Base-by-base conservation (phyloP, 129 eudicot species). In the Chrysanthemum lavandulifolium region DNA sequence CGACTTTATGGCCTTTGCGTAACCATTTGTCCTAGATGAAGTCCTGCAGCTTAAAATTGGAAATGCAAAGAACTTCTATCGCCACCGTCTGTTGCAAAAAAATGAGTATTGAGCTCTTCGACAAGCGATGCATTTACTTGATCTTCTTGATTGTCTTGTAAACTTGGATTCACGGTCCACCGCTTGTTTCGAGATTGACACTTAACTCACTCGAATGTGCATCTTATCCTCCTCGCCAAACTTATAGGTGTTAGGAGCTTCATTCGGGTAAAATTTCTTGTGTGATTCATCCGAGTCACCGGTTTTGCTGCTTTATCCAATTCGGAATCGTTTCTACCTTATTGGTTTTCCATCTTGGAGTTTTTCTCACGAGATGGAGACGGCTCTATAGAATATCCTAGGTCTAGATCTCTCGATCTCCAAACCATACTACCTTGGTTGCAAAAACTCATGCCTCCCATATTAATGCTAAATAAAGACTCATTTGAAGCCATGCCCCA, bases 51-150 rank as follows among this genome's bases (percentile, higher is more conserved):
- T 36, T 78, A 75, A 72, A 61, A 77, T 16, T 47, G 88, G 87
- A 81, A 87, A 89, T 61, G 88, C 86, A 89, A 89, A 61, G 96
- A 89, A 68, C 72, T 73, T 43, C 77, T 71, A 65, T 87, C 79
- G 15, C 77, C 59, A 25, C 74, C 60, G 21, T 82, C 74, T 21
- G 66, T 76, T 5, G 75, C 77, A 5, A 85, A 48, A 55, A 27
- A 16, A 76, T 33, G 82, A 55, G 88, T 53, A 23, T 10, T 64
- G 56, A 23, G 64, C 10, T 62, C 73, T 55, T 62, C 73, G 19
- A 68, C 63, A 21, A 47, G 33, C 15, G 56, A 53, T 51, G 76
- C 84, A 55, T 21, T 49, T 56, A n/a, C 68, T 49, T 40, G 61
- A 69, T 66, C 75, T 55, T 81, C 87, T 49, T 60, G 60, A 73